Base-by-base conservation (phyloP, 2,329 filamentous ascomycete genomes). In the Knoxdaviesia capensis region DNA sequence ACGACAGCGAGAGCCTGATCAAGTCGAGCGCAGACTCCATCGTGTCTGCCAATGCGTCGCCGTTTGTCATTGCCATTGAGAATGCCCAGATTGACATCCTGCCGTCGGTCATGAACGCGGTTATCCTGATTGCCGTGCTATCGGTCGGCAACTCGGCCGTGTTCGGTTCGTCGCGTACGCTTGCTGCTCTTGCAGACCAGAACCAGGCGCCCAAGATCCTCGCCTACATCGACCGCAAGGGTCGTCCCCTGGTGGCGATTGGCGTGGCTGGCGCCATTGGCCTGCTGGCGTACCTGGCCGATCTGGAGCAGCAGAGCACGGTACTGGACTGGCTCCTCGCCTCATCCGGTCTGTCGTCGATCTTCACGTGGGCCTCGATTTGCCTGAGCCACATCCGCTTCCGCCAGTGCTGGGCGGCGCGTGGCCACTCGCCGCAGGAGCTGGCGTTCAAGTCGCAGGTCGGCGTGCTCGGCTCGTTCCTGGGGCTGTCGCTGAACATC, bases 361-460 rank as follows among this genome's bases (percentile, higher is more conserved):
- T 83, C 54, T 82, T 87, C 62, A 86, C 80, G 5, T 87, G 82
- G 82, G 74, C 68, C 43, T 81, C 81, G 48, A 88, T 94, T 56
- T 93, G 85, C 57, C 62, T 92, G n/a, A 74, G 80, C 29, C 87
- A 94, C 59, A 92, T 94, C 54, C 84, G 86, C 43, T 94, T 94
- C 70, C 83, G 87, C 48, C 62, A 63, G 30, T 83, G 77, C n/a
- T 93, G 85, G 84, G 66, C 64, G 38, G 53, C 61, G 8, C 72
- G 77, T 46, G 81, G 80, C 38, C 79, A 78, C 54, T 67, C 63
- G n/a, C 63, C 87, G 34, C 65, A 75, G 43, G 82, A 93, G 51
- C 68, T 96, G 5, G 80, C 87, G 6, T 94, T 90, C 64, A 66
- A 62, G 34, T 83, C 82, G 0, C 83, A 92, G 54, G 72, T 81